These are phyloP conservation scores for Paramarasmius palmivorus DNA, from an alignment of 1,284 basidiomycete species.

Conservation along the genomic window DNA sequence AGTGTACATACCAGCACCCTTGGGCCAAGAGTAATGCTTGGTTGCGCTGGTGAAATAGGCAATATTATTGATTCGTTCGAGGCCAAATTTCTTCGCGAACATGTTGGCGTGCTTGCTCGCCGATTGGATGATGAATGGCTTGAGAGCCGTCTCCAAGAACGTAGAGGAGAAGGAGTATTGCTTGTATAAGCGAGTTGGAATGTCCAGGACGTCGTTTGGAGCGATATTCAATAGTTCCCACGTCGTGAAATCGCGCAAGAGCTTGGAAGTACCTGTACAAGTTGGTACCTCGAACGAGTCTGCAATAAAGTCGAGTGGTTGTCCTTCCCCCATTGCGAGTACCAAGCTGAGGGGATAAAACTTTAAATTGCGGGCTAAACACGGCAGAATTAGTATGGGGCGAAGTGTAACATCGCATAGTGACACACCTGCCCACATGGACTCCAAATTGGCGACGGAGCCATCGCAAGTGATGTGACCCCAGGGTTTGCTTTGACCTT, in stretches of 20 bases:
- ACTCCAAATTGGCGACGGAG: slow-evolving; percentile 47
- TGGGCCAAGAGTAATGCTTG: slow-evolving; percentile 51
- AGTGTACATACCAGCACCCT: slow-evolving; percentile 37
- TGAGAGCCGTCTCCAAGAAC: slow-evolving; percentile 25
- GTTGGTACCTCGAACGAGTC: slow-evolving; percentile 27
- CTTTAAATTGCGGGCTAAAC: slow-evolving; percentile 35
- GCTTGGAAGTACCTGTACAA: slow-evolving; percentile 22
- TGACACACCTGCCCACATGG: slow-evolving; percentile 33
- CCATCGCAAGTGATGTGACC: slow-evolving; percentile 48
- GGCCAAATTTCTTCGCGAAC: not conserved
- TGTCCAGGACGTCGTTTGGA: slow-evolving; percentile 24
- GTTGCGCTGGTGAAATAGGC: slow-evolving; percentile 33
- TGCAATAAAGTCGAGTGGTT: slow-evolving; percentile 28
- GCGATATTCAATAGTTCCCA: slow-evolving; percentile 35
- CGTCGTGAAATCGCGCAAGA: slow-evolving; percentile 24
- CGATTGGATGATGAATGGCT: slow-evolving; percentile 35
- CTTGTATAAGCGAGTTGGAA: slow-evolving; percentile 26
- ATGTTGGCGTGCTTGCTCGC: slow-evolving; percentile 30
- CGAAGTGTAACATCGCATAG: no score
- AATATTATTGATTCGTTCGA: slow-evolving; percentile 3
- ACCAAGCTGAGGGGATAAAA: slow-evolving; percentile 38
- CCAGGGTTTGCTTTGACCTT: slow-evolving; percentile 25
- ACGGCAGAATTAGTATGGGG: not conserved
- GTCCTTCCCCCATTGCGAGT: slow-evolving; percentile 28
- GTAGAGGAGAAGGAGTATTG: slow-evolving; percentile 29